Evolutionary conservation across 176 grass and related monocot genomes (phyloP).

Genomic region (Sorghum bicolor): DNA sequence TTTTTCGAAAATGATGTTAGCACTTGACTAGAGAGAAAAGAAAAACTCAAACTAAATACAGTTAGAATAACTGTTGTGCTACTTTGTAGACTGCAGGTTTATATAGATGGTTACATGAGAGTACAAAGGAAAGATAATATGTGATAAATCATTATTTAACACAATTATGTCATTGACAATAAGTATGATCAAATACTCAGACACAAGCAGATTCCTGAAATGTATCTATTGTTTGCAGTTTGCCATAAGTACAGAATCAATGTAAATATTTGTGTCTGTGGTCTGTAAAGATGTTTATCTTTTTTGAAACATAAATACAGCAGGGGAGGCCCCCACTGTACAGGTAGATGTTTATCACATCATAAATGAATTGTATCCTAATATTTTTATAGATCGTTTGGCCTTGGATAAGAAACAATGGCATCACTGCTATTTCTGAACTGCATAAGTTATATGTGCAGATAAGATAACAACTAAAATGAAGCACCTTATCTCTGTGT

Average conservation of each 20-base stretch:
- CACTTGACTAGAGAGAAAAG: not conserved
- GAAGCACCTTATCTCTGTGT: conserved; percentile 80
- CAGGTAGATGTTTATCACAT: not conserved
- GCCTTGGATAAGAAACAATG: not conserved
- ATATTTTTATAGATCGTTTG: not conserved
- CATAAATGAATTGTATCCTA: not conserved
- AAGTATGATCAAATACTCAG: not conserved
- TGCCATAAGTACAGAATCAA: not conserved
- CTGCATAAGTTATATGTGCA: not conserved
- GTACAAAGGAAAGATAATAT: not conserved
- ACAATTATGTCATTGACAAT: conserved; percentile 11
- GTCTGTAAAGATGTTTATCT: not conserved
- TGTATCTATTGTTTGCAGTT: conserved; percentile 6
- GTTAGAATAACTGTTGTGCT: not conserved
- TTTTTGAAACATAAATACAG: not conserved
- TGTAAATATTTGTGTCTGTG: not conserved
- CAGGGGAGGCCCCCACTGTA: not conserved
- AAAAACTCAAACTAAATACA: not conserved
- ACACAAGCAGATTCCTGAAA: not conserved
- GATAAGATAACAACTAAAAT: conserved; percentile 12
- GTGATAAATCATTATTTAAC: conserved; percentile 9
- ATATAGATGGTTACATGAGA: not conserved
- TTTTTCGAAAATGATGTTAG: not conserved
- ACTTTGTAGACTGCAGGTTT: conserved; percentile 1
- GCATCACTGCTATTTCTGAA: conserved; percentile 3